phyloP scores from a whole-genome alignment of 2,329 filamentous ascomycete genomes.

The Colletotrichum tropicicola region DNA sequence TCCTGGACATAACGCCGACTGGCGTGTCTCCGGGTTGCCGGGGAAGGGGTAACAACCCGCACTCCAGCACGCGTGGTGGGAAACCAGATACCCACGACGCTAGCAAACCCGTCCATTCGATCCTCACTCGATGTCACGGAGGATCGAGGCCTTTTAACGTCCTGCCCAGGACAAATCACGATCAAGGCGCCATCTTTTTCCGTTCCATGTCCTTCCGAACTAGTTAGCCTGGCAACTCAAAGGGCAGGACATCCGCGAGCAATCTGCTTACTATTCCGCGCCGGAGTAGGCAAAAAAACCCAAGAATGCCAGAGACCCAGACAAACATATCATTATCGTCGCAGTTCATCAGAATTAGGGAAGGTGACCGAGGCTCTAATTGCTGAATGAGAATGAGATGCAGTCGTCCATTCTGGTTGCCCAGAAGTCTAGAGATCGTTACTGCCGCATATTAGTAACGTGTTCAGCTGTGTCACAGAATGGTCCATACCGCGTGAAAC shows the following conservation, averaged over 20 bases:
- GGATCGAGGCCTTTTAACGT: slow-evolving; percentile 44
- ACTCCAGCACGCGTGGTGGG: background rate
- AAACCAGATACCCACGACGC: background rate
- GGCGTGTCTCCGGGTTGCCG: slow-evolving; percentile 6
- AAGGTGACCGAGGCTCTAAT: no score
- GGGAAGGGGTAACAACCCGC: background rate
- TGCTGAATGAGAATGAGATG: no score
- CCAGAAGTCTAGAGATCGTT: no score
- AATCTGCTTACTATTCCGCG: slow-evolving; percentile 9
- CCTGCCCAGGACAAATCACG: slow-evolving; percentile 43
- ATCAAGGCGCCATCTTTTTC: background rate
- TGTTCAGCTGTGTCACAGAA: no score
- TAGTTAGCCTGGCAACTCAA: no score
- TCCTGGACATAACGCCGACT: slow-evolving; percentile 8
- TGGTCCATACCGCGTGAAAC: no score
- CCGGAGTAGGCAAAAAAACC: background rate
- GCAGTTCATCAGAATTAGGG: no score
- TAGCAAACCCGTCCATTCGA: slow-evolving; percentile 4
- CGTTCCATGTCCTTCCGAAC: no score
- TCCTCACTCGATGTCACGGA: background rate
- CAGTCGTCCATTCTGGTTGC: no score
- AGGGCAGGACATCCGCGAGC: no score
- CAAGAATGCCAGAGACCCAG: background rate
- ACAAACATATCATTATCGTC: no score
- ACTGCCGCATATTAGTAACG: no score